phyloP scores from a whole-genome alignment of 192 early-diverging fungal genomes.

The Umbelopsis isabellina region DNA sequence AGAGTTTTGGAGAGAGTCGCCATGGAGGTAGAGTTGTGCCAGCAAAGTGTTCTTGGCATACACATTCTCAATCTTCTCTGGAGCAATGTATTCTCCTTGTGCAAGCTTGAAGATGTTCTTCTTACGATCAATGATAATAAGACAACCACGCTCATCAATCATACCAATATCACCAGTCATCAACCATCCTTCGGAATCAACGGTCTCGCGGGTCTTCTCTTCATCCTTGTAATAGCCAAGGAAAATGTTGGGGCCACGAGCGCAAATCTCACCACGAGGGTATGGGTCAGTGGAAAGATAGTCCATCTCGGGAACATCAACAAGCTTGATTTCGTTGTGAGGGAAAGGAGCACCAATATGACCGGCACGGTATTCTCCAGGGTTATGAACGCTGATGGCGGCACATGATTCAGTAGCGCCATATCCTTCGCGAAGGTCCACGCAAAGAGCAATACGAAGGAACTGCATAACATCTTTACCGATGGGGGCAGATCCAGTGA shows the following conservation, averaged over 20 bases:
- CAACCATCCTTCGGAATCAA: conserved; percentile 87
- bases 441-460: conserved; percentile 78
- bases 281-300: conserved; percentile 80
- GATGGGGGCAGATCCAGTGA: conserved; percentile 89
- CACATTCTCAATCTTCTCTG: conserved; percentile 83
- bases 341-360: conserved; percentile 76
- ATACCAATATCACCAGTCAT: conserved; percentile 85
- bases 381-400: conserved; percentile 52
- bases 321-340: conserved; percentile 82
- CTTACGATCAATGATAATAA: conserved; percentile 82
- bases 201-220: conserved; percentile 72
- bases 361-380: conserved; percentile 69
- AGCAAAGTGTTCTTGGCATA: conserved; percentile 62
- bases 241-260: conserved; percentile 78
- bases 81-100: conserved; percentile 75
- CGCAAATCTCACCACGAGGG: conserved; percentile 89
- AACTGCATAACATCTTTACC: conserved; percentile 80
- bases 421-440: conserved; percentile 83
- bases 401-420: conserved; percentile 84
- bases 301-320: conserved; percentile 87
- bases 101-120: conserved; percentile 77
- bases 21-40: conserved; percentile 77
- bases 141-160: conserved; percentile 64
- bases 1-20: conserved; percentile 72
- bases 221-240: conserved; percentile 78